Evolutionary conservation across 2,329 filamentous ascomycete genomes (phyloP).

Genomic region (Botrytis medusae): DNA sequence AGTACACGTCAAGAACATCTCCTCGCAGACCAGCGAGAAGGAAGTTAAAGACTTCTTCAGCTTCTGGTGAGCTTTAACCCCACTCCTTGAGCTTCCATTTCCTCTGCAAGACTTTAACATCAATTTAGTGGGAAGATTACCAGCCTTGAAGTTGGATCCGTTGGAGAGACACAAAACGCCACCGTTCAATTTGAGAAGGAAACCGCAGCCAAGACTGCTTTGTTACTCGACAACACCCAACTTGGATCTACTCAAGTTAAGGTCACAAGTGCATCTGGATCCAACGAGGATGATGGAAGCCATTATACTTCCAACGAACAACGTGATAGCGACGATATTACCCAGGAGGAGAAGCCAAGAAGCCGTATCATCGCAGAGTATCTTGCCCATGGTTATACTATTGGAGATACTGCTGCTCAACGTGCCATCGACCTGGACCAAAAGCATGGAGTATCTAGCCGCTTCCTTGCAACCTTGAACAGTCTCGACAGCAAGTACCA

Average conservation of each 20-base stretch:
- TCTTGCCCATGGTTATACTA: slow-evolving; percentile 85
- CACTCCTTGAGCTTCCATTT: neutral
- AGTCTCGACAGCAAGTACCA: slow-evolving; percentile 84
- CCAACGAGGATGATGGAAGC: slow-evolving; percentile 58
- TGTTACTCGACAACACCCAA: slow-evolving; percentile 95
- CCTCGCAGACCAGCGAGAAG: slow-evolving; percentile 76
- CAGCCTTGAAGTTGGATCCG: slow-evolving; percentile 69
- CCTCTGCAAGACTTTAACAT: slow-evolving; percentile 29
- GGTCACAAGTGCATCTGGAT: slow-evolving; percentile 65
- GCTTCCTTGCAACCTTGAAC: slow-evolving; percentile 75
- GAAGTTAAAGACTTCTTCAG: slow-evolving; percentile 97
- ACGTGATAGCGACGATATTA: slow-evolving; percentile 66
- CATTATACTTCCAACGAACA: slow-evolving; percentile 56
- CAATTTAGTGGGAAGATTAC: slow-evolving; percentile 80
- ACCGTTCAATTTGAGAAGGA: slow-evolving; percentile 97
- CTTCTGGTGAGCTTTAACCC: slow-evolving; percentile 68
- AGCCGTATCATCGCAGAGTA: slow-evolving; percentile 94
- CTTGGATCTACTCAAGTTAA: slow-evolving; percentile 83
- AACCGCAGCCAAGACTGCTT: slow-evolving; percentile 93
- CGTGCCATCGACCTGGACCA: slow-evolving; percentile 83
- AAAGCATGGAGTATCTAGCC: slow-evolving; percentile 79
- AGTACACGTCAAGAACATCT: slow-evolving; percentile 89
- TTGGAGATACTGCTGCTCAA: slow-evolving; percentile 71
- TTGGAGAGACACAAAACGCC: slow-evolving; percentile 73
- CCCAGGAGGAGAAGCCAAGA: slow-evolving; percentile 95